Evolutionary conservation across 106 monocot species (phyloP), one percentile per base, ranked within the genome.

Genomic region (Dioscorea dumetorum): DNA sequence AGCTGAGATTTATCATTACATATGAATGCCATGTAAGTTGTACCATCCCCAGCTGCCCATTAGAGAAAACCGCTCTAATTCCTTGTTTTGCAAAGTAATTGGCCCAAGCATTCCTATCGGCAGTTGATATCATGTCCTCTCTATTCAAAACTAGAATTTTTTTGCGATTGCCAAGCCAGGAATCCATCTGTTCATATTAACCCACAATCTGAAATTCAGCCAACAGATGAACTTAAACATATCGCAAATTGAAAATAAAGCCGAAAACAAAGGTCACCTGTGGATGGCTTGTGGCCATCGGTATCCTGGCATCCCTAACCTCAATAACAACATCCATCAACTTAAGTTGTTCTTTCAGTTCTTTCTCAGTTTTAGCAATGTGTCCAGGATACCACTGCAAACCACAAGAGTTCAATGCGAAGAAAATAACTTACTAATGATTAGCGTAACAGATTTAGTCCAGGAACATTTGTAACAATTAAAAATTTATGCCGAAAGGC

Each of bases 371-470:
- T 78, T 93, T 99, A 7, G 90, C 89, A 81, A 99, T 99, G 77
- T 99, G 99, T 65, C 99, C 92, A 70, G 99, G 99, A 58, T 99
- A 99, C 99, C 99, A 99, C 99, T 99, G 50, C 41, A 76, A 73
- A 50, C 31, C 54, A 34, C 9, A 49, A 83, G 62, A 57, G 33
- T 22, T 51, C 8, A 53, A 18, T 13, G 60, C 13, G 10, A 51
- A 0, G 12, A 13, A 51, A 12, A 51, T 17, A 51, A 13, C 1
- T 17, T 4, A 51, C 51, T 17, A 3, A 28, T 28, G 28, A 28
- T 28, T 28, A 28, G 2, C 6, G 41, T 5, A 41, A 41, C 41
- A 41, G 9, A 41, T 41, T 6, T 8, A 41, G 41, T 10, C 0
- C 41, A 41, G 6, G 6, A 41, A 54, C 10, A 24, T 6, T 24